Conservation (phyloP, 768 basidiomycete species). For the Neoboletus magnificus region DNA sequence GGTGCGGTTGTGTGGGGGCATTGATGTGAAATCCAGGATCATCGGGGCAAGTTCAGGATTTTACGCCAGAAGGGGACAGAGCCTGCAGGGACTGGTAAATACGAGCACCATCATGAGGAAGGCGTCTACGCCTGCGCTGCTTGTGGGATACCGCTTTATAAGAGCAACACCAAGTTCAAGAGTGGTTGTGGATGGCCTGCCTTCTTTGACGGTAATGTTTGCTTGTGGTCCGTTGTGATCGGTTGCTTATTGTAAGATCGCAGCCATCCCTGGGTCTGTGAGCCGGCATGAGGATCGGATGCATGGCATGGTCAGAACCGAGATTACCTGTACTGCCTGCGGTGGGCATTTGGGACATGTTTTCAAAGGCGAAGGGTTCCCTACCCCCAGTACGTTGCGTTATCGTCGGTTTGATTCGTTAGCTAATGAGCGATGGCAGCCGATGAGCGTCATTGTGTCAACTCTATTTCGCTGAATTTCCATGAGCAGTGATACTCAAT, state of each 20-base stretch:
- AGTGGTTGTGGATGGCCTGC: conserved; percentile 98
- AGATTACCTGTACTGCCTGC: conserved; percentile 88
- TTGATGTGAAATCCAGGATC: background rate
- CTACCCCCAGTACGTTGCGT: conserved; percentile 63
- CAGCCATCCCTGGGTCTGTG: conserved; percentile 89
- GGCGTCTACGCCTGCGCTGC: conserved; percentile 80
- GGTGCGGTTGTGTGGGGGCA: background rate
- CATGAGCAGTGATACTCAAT: conserved; percentile 32
- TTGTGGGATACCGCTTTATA: conserved; percentile 82
- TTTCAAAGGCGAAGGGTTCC: conserved; percentile 87
- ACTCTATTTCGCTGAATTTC: conserved; percentile 84
- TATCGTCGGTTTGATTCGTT: background rate
- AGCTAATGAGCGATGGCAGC: conserved; percentile 38
- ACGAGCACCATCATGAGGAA: conserved; percentile 60
- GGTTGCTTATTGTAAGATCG: background rate
- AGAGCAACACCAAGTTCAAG: conserved; percentile 85
- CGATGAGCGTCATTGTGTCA: conserved; percentile 87
- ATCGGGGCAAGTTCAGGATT: conserved; percentile 64
- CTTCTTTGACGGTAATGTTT: conserved; percentile 77
- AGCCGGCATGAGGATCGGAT: conserved; percentile 68
- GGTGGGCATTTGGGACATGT: conserved; percentile 95
- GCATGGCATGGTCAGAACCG: conserved; percentile 67
- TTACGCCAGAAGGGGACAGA: conserved; percentile 90
- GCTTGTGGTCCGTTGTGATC: background rate
- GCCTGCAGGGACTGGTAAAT: conserved; percentile 69